phyloP scores from a whole-genome alignment of 1,284 basidiomycete genomes.

The Leccinum solheimii region DNA sequence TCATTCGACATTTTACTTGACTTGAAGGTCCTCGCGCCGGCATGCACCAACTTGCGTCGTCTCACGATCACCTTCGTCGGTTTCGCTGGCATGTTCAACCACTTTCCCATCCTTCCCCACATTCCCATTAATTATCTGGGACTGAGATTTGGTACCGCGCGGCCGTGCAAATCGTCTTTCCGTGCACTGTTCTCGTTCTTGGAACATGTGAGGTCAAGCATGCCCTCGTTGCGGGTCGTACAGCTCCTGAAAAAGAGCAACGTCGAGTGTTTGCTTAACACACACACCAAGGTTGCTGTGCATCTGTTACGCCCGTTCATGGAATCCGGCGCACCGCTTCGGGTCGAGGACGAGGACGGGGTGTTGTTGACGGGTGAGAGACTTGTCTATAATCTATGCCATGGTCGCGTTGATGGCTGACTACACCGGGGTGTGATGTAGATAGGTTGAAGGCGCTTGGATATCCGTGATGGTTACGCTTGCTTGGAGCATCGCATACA shows the following conservation, averaged over 20 bases:
- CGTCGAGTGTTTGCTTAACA: constrained; percentile 14
- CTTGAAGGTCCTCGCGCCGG: constrained; percentile 11
- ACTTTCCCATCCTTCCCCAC: constrained; percentile 13
- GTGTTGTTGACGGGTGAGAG: background rate
- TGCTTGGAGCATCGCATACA: background rate
- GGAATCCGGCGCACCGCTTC: background rate
- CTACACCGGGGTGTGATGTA: background rate
- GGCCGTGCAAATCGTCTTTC: constrained; percentile 12
- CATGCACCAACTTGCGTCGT: constrained; percentile 20
- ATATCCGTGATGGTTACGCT: background rate
- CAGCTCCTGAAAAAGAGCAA: constrained; percentile 22
- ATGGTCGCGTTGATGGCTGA: background rate
- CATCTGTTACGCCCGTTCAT: background rate
- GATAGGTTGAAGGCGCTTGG: background rate
- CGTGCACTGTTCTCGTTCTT: constrained; percentile 17
- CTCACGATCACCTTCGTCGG: background rate
- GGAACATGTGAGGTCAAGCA: constrained; percentile 10
- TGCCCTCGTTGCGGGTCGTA: constrained; percentile 26
- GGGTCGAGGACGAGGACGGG: background rate
- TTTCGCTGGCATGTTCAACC: background rate
- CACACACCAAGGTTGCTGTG: background rate
- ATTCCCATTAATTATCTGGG: constrained; percentile 18
- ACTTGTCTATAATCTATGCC: background rate
- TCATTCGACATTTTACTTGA: background rate
- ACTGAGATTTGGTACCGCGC: constrained; percentile 5